These are phyloP conservation scores for Gyromitra esculenta DNA, from an alignment of 2,329 filamentous ascomycete species.

Conservation along the genomic window DNA sequence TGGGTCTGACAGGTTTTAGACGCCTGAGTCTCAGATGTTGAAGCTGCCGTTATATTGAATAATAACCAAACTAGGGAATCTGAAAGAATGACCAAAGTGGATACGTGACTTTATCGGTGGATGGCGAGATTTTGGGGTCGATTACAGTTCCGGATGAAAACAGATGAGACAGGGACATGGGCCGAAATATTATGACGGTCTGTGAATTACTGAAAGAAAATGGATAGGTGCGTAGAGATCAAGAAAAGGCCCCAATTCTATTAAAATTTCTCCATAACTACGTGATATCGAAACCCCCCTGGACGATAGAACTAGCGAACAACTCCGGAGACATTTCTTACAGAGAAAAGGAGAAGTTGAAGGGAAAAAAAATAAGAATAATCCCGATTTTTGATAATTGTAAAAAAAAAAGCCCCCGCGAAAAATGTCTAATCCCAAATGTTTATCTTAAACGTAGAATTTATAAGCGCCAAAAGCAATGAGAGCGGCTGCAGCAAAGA, in stretches of 20 bases:
- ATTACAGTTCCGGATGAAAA: not conserved
- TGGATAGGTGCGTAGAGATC: not conserved
- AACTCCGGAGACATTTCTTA: slow-evolving; percentile 18
- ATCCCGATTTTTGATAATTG: slow-evolving; percentile 21
- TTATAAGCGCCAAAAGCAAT: slow-evolving; percentile 55
- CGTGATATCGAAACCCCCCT: slow-evolving; percentile 29
- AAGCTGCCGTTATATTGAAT: not conserved
- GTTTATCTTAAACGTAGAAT: slow-evolving; percentile 38
- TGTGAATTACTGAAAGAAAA: not conserved
- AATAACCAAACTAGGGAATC: not conserved
- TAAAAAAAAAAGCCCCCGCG: slow-evolving; percentile 11
- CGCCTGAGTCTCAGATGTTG: not conserved
- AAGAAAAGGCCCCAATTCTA: slow-evolving; percentile 44
- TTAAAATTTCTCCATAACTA: slow-evolving; percentile 35
- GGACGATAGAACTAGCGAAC: slow-evolving; percentile 21
- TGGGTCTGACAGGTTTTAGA: not conserved
- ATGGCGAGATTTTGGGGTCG: not conserved
- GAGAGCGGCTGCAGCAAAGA: slow-evolving; percentile 44
- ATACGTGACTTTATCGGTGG: not conserved
- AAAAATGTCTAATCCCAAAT: slow-evolving; percentile 10
- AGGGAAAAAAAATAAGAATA: slow-evolving; percentile 16
- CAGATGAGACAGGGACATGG: not conserved
- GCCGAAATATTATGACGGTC: not conserved
- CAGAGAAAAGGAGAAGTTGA: not conserved
- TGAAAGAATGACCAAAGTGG: not conserved